phyloP scores from a whole-genome alignment of 2,329 filamentous ascomycete genomes.

The Myriosclerotinia scirpicola region DNA sequence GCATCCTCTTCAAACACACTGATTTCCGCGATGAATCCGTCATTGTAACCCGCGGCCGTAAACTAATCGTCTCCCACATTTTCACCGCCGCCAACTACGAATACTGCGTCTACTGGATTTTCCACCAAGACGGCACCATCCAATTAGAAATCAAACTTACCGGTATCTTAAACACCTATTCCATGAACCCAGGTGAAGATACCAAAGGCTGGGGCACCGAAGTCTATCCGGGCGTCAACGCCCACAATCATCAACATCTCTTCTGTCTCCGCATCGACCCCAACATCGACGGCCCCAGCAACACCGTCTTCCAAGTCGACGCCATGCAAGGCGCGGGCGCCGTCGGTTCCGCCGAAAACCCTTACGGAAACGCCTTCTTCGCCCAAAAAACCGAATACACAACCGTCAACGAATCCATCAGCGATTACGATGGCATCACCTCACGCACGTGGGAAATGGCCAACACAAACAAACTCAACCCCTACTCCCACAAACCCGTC shows the following conservation, averaged over 20 bases:
- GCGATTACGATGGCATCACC: slow-evolving; percentile 79
- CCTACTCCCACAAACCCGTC: slow-evolving; percentile 79
- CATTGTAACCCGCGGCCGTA: slow-evolving; percentile 81
- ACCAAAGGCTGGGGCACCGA: slow-evolving; percentile 86
- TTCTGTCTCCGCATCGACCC: slow-evolving; percentile 89
- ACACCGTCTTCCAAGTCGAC: slow-evolving; percentile 84
- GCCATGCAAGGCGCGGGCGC: slow-evolving; percentile 68
- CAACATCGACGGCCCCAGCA: slow-evolving; percentile 81
- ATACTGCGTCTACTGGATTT: slow-evolving; percentile 85
- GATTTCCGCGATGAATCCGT: slow-evolving; percentile 89
- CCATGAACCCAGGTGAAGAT: slow-evolving; percentile 77
- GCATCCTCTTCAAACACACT: slow-evolving; percentile 90
- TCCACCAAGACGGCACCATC: slow-evolving; percentile 88
- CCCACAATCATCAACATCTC: slow-evolving; percentile 93
- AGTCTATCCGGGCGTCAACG: slow-evolving; percentile 86
- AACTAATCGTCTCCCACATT: slow-evolving; percentile 84
- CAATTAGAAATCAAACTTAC: slow-evolving; percentile 91
- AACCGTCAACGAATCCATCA: slow-evolving; percentile 66
- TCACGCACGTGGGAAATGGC: slow-evolving; percentile 87
- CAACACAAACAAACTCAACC: slow-evolving; percentile 81
- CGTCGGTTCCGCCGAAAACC: slow-evolving; percentile 79
- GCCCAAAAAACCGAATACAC: slow-evolving; percentile 78
- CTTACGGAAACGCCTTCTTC: slow-evolving; percentile 87
- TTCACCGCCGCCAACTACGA: slow-evolving; percentile 97
- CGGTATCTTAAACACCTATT: slow-evolving; percentile 89